Conservation (phyloP, 306 rosid genomes). For the Cicer pinnatifidum region DNA sequence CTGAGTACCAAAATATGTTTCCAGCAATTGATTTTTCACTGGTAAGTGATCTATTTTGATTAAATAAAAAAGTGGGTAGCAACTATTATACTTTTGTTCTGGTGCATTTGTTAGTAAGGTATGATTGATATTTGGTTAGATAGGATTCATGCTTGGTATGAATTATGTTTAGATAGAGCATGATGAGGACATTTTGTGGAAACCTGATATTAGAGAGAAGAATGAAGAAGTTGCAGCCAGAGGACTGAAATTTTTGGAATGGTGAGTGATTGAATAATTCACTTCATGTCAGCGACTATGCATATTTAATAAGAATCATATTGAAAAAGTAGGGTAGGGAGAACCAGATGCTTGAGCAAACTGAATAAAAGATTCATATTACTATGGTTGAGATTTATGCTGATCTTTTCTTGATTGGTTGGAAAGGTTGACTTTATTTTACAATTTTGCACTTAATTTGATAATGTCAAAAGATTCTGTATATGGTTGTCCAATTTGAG, state of each 20-base stretch:
- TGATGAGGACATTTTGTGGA: slow-evolving; percentile 80
- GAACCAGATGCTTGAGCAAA: slow-evolving; percentile 1
- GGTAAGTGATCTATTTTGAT: slow-evolving; percentile 53
- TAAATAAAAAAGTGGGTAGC: slow-evolving; percentile 31
- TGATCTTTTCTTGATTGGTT: neutral
- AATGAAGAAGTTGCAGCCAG: slow-evolving; percentile 77
- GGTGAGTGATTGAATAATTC: slow-evolving; percentile 55
- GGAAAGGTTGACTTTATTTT: neutral
- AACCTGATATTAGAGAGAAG: slow-evolving; percentile 74
- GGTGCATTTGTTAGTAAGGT: slow-evolving; percentile 38
- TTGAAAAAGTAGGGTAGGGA: slow-evolving; percentile 4
- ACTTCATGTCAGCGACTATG: neutral
- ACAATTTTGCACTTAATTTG: slow-evolving; percentile 12
- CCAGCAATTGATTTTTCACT: slow-evolving; percentile 91
- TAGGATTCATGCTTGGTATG: slow-evolving; percentile 34
- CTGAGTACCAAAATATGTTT: slow-evolving; percentile 71
- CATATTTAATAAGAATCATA: neutral
- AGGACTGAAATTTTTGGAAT: slow-evolving; percentile 78
- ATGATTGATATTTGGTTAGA: slow-evolving; percentile 39
- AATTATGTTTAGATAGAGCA: slow-evolving; percentile 65
- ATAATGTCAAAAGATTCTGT: neutral
- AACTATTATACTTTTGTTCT: slow-evolving; percentile 23
- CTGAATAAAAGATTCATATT: neutral
- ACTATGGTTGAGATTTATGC: slow-evolving; percentile 3
- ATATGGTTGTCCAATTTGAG: neutral